Evolutionary conservation across 768 basidiomycete genomes (phyloP).

Genomic region (Phaeotremella skinneri): DNA sequence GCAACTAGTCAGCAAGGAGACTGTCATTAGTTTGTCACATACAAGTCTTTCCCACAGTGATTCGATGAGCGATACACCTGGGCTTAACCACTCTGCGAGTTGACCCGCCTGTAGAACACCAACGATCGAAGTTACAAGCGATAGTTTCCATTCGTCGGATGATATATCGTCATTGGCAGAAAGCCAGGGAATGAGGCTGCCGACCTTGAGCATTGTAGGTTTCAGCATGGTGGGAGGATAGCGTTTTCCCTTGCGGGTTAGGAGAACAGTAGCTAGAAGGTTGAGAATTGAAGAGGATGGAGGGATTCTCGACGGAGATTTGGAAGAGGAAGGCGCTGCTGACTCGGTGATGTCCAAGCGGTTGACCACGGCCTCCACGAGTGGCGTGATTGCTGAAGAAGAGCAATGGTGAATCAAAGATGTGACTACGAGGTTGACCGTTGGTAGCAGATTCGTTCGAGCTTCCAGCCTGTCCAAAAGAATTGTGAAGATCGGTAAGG

Average conservation of each 20-base stretch:
- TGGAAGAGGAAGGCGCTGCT: background rate
- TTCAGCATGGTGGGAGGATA: slow-evolving; percentile 34
- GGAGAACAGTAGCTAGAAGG: slow-evolving; percentile 40
- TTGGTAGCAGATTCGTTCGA: slow-evolving; percentile 33
- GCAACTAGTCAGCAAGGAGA: too few species aligned
- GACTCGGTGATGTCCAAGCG: slow-evolving; percentile 6
- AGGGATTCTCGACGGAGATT: slow-evolving; percentile 5
- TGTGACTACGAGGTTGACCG: slow-evolving; percentile 62
- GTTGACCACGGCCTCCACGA: slow-evolving; percentile 56
- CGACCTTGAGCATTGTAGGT: slow-evolving; percentile 35
- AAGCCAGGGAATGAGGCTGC: slow-evolving; percentile 12
- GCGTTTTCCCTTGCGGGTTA: slow-evolving; percentile 46
- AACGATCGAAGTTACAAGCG: slow-evolving; percentile 27
- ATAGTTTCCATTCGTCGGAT: slow-evolving; percentile 19
- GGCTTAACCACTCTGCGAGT: slow-evolving; percentile 48
- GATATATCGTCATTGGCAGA: background rate
- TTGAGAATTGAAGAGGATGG: slow-evolving; percentile 34
- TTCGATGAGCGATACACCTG: slow-evolving; percentile 41
- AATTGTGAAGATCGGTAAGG: slow-evolving; percentile 62
- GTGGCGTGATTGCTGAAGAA: slow-evolving; percentile 53
- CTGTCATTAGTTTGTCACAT: too few species aligned
- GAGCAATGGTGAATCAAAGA: slow-evolving; percentile 81
- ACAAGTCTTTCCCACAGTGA: slow-evolving; percentile 38
- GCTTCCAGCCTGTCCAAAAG: slow-evolving; percentile 62
- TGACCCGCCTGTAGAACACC: slow-evolving; percentile 45